Conservation (phyloP, 1,139 yeast genomes). For the Pneumocystis wakefieldiae region DNA sequence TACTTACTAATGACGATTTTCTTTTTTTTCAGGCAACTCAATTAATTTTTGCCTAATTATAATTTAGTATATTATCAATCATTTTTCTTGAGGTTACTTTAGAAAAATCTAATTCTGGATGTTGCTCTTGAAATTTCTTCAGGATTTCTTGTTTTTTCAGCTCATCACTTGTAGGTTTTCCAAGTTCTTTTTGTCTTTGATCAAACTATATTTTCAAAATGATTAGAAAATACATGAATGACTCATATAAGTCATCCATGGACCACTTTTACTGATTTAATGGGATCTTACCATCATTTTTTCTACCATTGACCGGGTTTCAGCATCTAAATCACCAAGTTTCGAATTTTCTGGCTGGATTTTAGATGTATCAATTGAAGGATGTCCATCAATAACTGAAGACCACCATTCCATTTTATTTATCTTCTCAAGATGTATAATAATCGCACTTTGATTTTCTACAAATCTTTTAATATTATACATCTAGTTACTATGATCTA, state of each 20-base stretch:
- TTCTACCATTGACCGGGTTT: conserved; percentile 33
- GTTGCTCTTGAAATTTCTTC: conserved; percentile 29
- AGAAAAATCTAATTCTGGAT: conserved; percentile 32
- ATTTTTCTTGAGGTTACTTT: neutral
- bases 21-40: neutral
- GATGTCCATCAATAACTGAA: conserved; percentile 30
- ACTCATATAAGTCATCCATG: neutral
- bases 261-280: too few relatives aligned
- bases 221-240: neutral
- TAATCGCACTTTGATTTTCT: conserved; percentile 27
- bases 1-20: too few relatives aligned
- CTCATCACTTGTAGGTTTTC: conserved; percentile 28
- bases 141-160: conserved; percentile 24
- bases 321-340: conserved; percentile 30
- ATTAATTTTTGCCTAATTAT: neutral
- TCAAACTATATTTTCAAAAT: conserved; percentile 20
- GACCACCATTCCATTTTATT: conserved; percentile 35
- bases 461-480: conserved; percentile 12
- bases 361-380: conserved; percentile 29
- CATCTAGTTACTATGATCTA: neutral
- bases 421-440: conserved; percentile 27
- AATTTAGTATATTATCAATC: neutral
- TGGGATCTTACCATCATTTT: conserved; percentile 28
- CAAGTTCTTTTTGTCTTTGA: conserved; percentile 29
- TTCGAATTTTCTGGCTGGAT: conserved; percentile 30